Evolutionary conservation across 352 stramenopile species (phyloP).

Genomic region (Plasmopara viticola): DNA sequence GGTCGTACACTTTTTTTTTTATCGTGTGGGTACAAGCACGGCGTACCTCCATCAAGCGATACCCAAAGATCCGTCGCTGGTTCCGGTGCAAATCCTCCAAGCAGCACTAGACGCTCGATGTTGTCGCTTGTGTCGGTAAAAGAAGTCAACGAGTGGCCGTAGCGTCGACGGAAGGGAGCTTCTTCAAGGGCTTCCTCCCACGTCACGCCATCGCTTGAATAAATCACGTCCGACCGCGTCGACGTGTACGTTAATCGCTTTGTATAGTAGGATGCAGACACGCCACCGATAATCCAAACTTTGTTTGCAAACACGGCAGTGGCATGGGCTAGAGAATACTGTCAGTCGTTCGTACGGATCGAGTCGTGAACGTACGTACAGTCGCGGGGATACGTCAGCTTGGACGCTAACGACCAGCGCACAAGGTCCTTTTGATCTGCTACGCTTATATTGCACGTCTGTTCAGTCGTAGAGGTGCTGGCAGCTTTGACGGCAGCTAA

Average conservation of each 20-base stretch:
- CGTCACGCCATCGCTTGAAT: constrained; percentile 41
- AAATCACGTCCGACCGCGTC: constrained; percentile 59
- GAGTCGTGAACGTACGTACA: constrained; percentile 25
- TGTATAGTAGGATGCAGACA: constrained; percentile 72
- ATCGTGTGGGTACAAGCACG: not conserved
- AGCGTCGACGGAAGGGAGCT: constrained; percentile 63
- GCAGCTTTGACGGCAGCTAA: constrained; percentile 1
- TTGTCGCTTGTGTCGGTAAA: constrained; percentile 51
- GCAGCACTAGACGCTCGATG: constrained; percentile 46
- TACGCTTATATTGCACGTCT: constrained; percentile 51
- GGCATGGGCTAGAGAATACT: constrained; percentile 42
- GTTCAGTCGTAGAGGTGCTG: constrained; percentile 7
- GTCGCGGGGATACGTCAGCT: constrained; percentile 62
- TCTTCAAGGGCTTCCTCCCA: constrained; percentile 71
- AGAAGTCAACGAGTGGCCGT: constrained; percentile 57
- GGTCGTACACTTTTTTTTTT: not conserved
- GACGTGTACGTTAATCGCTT: constrained; percentile 64
- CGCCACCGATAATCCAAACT: constrained; percentile 68
- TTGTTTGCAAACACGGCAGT: constrained; percentile 46
- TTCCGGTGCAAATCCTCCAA: constrained; percentile 72
- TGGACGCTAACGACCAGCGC: constrained; percentile 43
- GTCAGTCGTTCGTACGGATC: not conserved
- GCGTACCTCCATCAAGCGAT: constrained; percentile 53
- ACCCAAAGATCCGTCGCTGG: constrained; percentile 72
- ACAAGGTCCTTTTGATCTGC: constrained; percentile 32